phyloP scores from a whole-genome alignment of 176 grass and related monocot genomes.

The Juncus effusus region DNA sequence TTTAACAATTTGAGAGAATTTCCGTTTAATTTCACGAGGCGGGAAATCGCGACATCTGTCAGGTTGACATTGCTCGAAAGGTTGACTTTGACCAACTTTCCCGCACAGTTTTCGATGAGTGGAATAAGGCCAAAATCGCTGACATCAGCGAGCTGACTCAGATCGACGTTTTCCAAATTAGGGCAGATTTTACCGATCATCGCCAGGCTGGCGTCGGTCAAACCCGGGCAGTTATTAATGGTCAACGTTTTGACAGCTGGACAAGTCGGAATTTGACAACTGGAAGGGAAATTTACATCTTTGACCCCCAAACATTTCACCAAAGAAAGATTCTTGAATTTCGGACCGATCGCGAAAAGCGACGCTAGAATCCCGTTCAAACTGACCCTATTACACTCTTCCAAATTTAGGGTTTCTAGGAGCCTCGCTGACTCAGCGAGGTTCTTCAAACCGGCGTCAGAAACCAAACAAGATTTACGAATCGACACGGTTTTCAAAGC shows the following conservation, averaged over 20 bases:
- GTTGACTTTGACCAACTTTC: slow-evolving; percentile 65
- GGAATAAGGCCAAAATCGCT: slow-evolving; percentile 72
- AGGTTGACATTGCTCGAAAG: slow-evolving; percentile 69
- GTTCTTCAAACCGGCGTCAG: slow-evolving; percentile 59
- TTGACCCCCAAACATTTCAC: slow-evolving; percentile 83
- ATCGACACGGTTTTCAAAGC: slow-evolving; percentile 65
- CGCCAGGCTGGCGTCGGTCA: slow-evolving; percentile 73
- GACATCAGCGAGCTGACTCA: slow-evolving; percentile 59
- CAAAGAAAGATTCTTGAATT: slow-evolving; percentile 67
- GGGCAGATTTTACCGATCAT: slow-evolving; percentile 82
- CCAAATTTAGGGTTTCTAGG: slow-evolving; percentile 59
- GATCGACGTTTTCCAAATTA: slow-evolving; percentile 64
- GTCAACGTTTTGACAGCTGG: slow-evolving; percentile 59
- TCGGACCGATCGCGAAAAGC: slow-evolving; percentile 62
- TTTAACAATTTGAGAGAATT: slow-evolving; percentile 59
- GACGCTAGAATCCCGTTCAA: slow-evolving; percentile 63
- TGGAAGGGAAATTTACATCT: slow-evolving; percentile 43
- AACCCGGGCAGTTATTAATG: slow-evolving; percentile 67
- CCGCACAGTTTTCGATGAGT: slow-evolving; percentile 55
- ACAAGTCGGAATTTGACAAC: slow-evolving; percentile 52
- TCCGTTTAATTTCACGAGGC: slow-evolving; percentile 68
- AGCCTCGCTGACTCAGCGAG: slow-evolving; percentile 49
- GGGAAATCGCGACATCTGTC: slow-evolving; percentile 45
- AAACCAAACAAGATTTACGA: slow-evolving; percentile 62
- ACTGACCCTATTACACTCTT: slow-evolving; percentile 73